These are phyloP conservation scores for Smittium culicis DNA, from an alignment of 371 early-diverging fungal genomes.

Conservation along the genomic window DNA sequence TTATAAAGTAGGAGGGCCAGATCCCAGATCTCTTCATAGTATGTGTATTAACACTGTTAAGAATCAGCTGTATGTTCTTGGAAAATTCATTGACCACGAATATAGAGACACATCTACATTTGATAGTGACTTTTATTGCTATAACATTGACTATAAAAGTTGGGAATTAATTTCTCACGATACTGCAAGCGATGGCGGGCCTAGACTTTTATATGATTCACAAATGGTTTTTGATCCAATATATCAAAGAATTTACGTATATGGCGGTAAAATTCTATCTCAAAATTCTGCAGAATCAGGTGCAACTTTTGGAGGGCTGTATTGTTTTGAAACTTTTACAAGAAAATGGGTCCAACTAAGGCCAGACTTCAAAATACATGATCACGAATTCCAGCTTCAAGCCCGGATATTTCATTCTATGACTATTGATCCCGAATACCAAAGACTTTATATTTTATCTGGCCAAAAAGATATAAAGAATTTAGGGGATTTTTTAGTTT, in stretches of 20 bases:
- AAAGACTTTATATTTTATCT: constrained; percentile 72
- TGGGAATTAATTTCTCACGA: constrained; percentile 65
- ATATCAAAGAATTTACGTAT: constrained; percentile 58
- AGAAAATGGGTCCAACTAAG: constrained; percentile 53
- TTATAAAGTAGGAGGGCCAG: constrained; percentile 62
- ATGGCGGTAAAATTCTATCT: constrained; percentile 71
- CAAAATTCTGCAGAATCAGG: constrained; percentile 38
- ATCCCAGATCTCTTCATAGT: constrained; percentile 83
- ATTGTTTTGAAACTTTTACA: constrained; percentile 48
- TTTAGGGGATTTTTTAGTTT: constrained; percentile 58
- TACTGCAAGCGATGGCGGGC: constrained; percentile 71
- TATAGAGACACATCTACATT: constrained; percentile 41
- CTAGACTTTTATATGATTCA: constrained; percentile 80
- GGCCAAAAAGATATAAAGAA: constrained; percentile 68
- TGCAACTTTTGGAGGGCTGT: constrained; percentile 69
- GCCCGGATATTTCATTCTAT: constrained; percentile 77
- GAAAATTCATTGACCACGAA: constrained; percentile 70
- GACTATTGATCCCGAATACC: constrained; percentile 56
- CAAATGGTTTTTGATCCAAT: constrained; percentile 81
- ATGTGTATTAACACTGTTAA: constrained; percentile 68
- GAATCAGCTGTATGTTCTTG: constrained; percentile 64
- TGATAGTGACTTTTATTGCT: constrained; percentile 77
- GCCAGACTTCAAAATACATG: constrained; percentile 32
- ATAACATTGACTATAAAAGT: constrained; percentile 43
- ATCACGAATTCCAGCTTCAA: constrained; percentile 28